A percentile compares a stretch with the other conserved stretches of the same genome.
Evolutionary conservation across 352 stramenopile species (phyloP).

Genomic region (Pythium dissotocum): DNA sequence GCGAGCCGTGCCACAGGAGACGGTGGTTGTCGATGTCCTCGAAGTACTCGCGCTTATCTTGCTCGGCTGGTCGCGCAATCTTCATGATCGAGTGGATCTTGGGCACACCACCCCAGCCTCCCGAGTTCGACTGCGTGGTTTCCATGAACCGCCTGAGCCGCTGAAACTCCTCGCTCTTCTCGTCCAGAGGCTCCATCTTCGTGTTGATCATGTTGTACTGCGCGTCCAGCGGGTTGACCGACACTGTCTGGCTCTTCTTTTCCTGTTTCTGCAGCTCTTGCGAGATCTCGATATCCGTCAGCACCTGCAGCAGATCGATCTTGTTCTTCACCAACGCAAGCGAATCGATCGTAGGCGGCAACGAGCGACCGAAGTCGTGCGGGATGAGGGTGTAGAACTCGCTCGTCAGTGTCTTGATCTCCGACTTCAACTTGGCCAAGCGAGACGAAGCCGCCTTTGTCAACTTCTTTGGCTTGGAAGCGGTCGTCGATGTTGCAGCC

Average conservation of each 20-base stretch:
- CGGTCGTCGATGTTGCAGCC: neutral
- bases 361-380: conserved; percentile 56
- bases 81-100: conserved; percentile 59
- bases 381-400: conserved; percentile 77
- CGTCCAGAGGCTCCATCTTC: conserved; percentile 45
- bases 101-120: conserved; percentile 33
- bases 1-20: conserved; percentile 85
- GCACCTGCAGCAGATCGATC: conserved; percentile 57
- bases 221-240: conserved; percentile 46
- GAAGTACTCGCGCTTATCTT: conserved; percentile 38
- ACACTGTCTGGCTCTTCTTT: conserved; percentile 13
- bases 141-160: conserved; percentile 52
- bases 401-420: conserved; percentile 58
- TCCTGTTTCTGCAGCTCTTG: conserved; percentile 48
- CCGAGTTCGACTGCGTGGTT: conserved; percentile 46
- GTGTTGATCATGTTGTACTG: conserved; percentile 63
- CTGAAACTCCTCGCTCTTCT: conserved; percentile 49
- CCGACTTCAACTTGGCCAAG: conserved; percentile 19
- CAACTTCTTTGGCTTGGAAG: conserved; percentile 4
- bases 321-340: conserved; percentile 60
- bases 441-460: conserved; percentile 18
- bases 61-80: conserved; percentile 45
- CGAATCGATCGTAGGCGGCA: conserved; percentile 50
- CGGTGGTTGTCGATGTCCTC: conserved; percentile 57
- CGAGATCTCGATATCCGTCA: conserved; percentile 65